These are phyloP conservation scores for Suillus occidentalis DNA, from an alignment of 768 basidiomycete species.

Conservation along the genomic window DNA sequence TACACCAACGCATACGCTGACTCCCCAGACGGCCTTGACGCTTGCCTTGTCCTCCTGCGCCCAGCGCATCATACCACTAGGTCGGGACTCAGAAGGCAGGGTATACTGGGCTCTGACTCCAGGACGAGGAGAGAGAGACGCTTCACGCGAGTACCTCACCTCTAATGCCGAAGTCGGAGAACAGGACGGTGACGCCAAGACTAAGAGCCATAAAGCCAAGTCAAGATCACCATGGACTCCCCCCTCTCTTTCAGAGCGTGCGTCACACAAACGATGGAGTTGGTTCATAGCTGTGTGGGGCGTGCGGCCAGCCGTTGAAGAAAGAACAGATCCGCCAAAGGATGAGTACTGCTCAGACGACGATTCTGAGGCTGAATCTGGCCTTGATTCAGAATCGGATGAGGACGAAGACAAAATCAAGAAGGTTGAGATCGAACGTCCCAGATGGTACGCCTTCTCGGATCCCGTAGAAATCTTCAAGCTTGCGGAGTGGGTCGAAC, in stretches of 20 bases:
- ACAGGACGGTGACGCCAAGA: slow-evolving; percentile 17
- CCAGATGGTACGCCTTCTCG: slow-evolving; percentile 75
- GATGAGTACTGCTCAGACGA: slow-evolving; percentile 17
- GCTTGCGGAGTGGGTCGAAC: slow-evolving; percentile 63
- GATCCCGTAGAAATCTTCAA: slow-evolving; percentile 63
- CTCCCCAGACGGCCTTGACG: slow-evolving; percentile 42
- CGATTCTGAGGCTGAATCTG: slow-evolving; percentile 25
- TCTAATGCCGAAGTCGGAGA: slow-evolving; percentile 7
- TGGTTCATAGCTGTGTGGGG: slow-evolving; percentile 83
- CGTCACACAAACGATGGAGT: slow-evolving; percentile 58
- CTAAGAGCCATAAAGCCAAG: slow-evolving; percentile 30
- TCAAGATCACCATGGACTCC: slow-evolving; percentile 40
- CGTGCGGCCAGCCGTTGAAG: slow-evolving; percentile 40
- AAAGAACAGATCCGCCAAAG: slow-evolving; percentile 17
- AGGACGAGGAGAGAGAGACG: slow-evolving; percentile 55
- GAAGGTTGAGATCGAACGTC: background rate
- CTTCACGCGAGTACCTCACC: slow-evolving; percentile 34
- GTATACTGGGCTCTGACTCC: slow-evolving; percentile 69
- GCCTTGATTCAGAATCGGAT: slow-evolving; percentile 26
- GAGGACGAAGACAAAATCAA: slow-evolving; percentile 40
- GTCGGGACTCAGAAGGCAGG: slow-evolving; percentile 67
- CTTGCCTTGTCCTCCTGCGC: slow-evolving; percentile 45
- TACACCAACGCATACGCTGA: slow-evolving; percentile 48
- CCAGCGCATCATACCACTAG: slow-evolving; percentile 61
- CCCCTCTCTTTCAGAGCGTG: slow-evolving; percentile 50